A percentile compares a stretch with the other conserved stretches of the same genome.
Conservation (phyloP, 2,329 filamentous ascomycete species). For the Coniochaeta sp. region DNA sequence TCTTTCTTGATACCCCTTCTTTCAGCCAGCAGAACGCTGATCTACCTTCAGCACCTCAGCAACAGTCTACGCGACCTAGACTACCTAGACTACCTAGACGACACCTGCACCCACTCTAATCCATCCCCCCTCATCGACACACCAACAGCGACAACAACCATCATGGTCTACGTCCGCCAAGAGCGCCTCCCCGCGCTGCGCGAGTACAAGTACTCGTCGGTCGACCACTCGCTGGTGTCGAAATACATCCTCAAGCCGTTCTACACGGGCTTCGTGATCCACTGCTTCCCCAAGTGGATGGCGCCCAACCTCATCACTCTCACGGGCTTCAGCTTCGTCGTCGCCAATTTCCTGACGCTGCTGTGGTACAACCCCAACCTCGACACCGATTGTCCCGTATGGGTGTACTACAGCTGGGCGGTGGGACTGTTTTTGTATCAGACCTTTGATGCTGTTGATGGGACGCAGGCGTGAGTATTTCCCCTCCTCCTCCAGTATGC, state of each 20-base stretch:
- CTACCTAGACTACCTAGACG: no score
- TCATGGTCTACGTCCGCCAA: slow-evolving; percentile 1
- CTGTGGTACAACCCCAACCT: slow-evolving; percentile 95
- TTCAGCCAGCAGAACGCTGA: no score
- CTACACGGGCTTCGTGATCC: slow-evolving; percentile 90
- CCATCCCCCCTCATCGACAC: no score
- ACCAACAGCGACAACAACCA: no score
- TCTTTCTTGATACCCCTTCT: no score
- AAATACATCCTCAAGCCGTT: slow-evolving; percentile 96
- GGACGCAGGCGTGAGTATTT: slow-evolving; percentile 72
- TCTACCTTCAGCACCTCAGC: no score
- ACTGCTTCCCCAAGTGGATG: slow-evolving; percentile 93
- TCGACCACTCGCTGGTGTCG: slow-evolving; percentile 85
- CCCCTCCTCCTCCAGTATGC: slow-evolving; percentile 5
- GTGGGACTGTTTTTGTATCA: slow-evolving; percentile 90
- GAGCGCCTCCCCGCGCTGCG: slow-evolving; percentile 21
- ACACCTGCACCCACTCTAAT: no score
- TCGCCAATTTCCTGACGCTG: slow-evolving; percentile 83
- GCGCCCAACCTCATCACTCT: slow-evolving; percentile 84
- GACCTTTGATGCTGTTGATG: slow-evolving; percentile 96
- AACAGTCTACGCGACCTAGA: no score
- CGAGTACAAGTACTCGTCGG: slow-evolving; percentile 90
- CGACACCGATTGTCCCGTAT: slow-evolving; percentile 85
- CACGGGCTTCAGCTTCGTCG: slow-evolving; percentile 81
- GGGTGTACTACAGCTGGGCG: slow-evolving; percentile 94